phyloP scores from a whole-genome alignment of 1,284 basidiomycete species.

The Microstroma glucosiphilum region DNA sequence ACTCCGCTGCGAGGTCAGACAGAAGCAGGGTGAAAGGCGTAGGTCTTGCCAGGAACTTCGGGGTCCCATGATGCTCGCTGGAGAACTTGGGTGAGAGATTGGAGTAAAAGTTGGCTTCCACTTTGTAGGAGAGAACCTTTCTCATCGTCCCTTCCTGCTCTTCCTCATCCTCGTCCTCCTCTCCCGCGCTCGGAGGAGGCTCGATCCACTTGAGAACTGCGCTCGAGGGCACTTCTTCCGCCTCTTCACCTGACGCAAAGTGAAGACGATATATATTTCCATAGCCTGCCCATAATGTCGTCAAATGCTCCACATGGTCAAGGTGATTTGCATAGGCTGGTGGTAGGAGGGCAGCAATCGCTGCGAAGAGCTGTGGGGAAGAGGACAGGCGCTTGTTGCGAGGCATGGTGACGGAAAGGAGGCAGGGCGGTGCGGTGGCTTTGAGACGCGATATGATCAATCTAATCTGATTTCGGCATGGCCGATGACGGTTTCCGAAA shows the following conservation, averaged over 20 bases:
- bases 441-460: no score
- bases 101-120: slow-evolving; percentile 32
- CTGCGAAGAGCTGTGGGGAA: no score
- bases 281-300: slow-evolving; percentile 1
- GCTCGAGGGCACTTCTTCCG: neutral
- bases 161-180: slow-evolving; percentile 7
- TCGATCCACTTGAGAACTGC: neutral
- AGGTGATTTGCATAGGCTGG: neutral
- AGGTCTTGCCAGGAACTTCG: no score
- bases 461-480: no score
- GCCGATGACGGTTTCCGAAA: no score
- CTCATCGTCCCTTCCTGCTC: slow-evolving; percentile 23
- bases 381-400: no score
- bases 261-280: neutral
- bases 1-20: no score
- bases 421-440: no score
- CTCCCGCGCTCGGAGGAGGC: neutral
- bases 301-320: slow-evolving; percentile 1
- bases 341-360: no score
- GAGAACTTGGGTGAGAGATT: slow-evolving; percentile 4
- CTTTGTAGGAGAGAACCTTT: slow-evolving; percentile 25
- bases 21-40: no score
- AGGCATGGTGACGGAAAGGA: no score
- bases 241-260: neutral
- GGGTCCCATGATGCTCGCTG: no score